Evolutionary conservation across 2,329 filamentous ascomycete species (phyloP), one percentile per base, ranked within the genome.

Genomic region (Akanthomyces muscarius): DNA sequence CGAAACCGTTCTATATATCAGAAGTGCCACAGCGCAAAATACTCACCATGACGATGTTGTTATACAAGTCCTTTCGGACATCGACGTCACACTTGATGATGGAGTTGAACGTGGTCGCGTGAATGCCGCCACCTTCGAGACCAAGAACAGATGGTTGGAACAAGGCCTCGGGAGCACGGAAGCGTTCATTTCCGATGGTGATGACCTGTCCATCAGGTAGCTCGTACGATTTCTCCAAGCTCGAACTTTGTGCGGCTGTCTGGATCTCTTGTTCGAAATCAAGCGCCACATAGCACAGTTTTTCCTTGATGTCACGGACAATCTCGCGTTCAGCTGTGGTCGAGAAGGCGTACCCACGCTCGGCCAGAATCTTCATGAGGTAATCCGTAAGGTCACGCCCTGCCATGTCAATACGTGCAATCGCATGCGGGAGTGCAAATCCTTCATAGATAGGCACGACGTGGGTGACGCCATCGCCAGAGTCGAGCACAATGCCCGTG

Each of bases 11-110:
- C 14, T 41, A 16, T 5, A 16, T 3, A 16, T 41, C 7, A 11
- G 38, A 38, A 38, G 14, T 14, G 10, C 38, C 13, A 21, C 21
- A 21, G 14, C 38, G 38, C 38, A 41, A 41, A 41, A 3, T 10
- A 84, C 92, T 71, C 89, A 97, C 93, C 95, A 98, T 98, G 85
- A 99, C 95, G 78, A 99, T 98, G 90, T 99, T 99, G 81, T 93
- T 93, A 83, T 99, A 99, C 72, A 99, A 89, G 82, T 98, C 95
- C 89, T 98, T 98, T 86, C 95, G 91, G 83, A 99, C 95, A 81
- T 99, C 95, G 81, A 99, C 93, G 83, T 99, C 95, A 82, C 95
- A 98, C 91, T 99, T 99, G 92, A 98, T 98, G 89, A 99, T 97
- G 76, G 95, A 98, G 90, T 98, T 98, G 91, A 97, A 99, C 75